Evolutionary conservation across 2,329 filamentous ascomycete genomes (phyloP).

Genomic region (Trichothecium sympodiale): DNA sequence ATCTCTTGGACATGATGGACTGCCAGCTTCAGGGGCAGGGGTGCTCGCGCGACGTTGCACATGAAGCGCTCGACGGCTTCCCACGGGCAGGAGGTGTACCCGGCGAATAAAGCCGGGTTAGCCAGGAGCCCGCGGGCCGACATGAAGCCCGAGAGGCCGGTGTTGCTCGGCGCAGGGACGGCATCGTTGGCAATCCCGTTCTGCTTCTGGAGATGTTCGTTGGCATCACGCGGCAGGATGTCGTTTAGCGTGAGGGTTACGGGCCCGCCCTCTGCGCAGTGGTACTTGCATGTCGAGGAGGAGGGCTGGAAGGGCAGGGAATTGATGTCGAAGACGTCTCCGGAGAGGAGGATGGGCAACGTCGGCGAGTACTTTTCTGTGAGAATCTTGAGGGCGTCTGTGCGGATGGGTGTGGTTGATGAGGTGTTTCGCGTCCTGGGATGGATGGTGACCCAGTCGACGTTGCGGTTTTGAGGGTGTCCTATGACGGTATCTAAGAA

Average conservation of each 20-base stretch:
- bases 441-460: slow-evolving; percentile 62
- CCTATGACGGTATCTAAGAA: slow-evolving; percentile 53
- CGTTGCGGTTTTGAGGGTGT: slow-evolving; percentile 35
- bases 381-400: slow-evolving; percentile 47
- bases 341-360: slow-evolving; percentile 58
- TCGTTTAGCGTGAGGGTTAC: slow-evolving; percentile 15
- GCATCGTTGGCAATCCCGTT: slow-evolving; percentile 5
- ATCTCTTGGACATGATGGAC: slow-evolving; percentile 60
- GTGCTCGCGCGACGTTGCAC: slow-evolving; percentile 41
- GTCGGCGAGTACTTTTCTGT: slow-evolving; percentile 37
- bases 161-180: slow-evolving; percentile 25
- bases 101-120: slow-evolving; percentile 56
- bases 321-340: slow-evolving; percentile 52
- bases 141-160: slow-evolving; percentile 53
- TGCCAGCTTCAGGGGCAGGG: slow-evolving; percentile 51
- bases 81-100: slow-evolving; percentile 46
- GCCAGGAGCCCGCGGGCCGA: slow-evolving; percentile 56
- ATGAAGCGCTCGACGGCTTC: slow-evolving; percentile 53
- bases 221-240: slow-evolving; percentile 13
- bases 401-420: slow-evolving; percentile 48
- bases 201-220: slow-evolving; percentile 1
- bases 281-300: too few relatives aligned
- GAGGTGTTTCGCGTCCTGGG: slow-evolving; percentile 52
- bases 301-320: slow-evolving; percentile 31
- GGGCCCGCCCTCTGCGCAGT: too few relatives aligned